Evolutionary conservation across 116 monocot genomes (phyloP).

Genomic region (Zostera marina): DNA sequence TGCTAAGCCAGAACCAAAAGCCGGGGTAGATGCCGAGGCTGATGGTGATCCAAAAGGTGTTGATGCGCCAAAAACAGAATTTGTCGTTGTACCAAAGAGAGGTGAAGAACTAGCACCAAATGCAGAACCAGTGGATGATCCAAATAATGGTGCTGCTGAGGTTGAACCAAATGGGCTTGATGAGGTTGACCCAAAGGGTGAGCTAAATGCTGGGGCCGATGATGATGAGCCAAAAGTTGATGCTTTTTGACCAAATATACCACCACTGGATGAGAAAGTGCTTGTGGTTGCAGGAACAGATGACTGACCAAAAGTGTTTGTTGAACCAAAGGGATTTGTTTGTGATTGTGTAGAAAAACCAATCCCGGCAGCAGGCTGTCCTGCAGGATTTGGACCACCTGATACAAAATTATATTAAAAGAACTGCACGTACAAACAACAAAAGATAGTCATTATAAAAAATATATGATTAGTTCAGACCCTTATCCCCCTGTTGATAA

Average conservation of each 20-base stretch:
- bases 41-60: conserved; percentile 50
- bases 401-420: conserved; percentile 4
- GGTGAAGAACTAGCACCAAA: conserved; percentile 12
- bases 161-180: conserved; percentile 67
- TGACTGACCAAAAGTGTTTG: conserved; percentile 55
- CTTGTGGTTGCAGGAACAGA: conserved; percentile 37
- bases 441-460: neutral
- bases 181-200: conserved; percentile 41
- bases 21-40: conserved; percentile 30
- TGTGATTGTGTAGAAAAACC: conserved; percentile 29
- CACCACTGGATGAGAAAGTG: conserved; percentile 39
- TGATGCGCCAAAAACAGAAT: conserved; percentile 36
- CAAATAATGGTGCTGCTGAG: conserved; percentile 41
- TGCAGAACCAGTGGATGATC: conserved; percentile 7
- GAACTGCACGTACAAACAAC: neutral
- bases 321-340: conserved; percentile 57
- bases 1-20: conserved; percentile 44
- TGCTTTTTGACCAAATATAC: conserved; percentile 62
- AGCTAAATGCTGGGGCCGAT: conserved; percentile 42
- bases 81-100: conserved; percentile 33
- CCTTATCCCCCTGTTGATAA: conserved; percentile 94
- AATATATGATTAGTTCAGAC: conserved; percentile 14
- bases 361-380: conserved; percentile 33
- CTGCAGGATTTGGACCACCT: conserved; percentile 31
- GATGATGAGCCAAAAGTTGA: conserved; percentile 54